A percentile compares a stretch with the other conserved stretches of the same genome.
These are phyloP conservation scores for Volvariella surrecta DNA, from an alignment of 1,284 basidiomycete species.

Conservation along the genomic window DNA sequence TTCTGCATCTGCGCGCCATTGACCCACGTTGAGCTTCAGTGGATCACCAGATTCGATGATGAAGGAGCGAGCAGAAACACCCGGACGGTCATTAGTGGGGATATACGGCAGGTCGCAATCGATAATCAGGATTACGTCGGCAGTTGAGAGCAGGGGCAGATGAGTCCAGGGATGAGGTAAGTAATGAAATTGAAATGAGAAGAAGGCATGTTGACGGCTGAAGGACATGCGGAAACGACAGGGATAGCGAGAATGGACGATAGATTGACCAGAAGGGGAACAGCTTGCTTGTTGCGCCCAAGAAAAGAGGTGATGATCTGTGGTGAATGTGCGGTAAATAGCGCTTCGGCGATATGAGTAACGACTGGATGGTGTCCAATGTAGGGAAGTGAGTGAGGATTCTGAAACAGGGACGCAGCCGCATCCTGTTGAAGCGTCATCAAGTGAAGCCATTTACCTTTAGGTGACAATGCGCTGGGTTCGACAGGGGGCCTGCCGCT, in stretches of 20 bases:
- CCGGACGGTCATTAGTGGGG: conserved; percentile 37
- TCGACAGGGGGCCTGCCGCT: conserved; percentile 43
- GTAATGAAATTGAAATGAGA: conserved; percentile 46
- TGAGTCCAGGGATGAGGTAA: conserved; percentile 32
- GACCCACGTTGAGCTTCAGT: conserved; percentile 43
- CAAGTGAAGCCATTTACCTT: conserved; percentile 27
- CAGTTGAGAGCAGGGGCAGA: conserved; percentile 36
- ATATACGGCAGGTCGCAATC: conserved; percentile 65
- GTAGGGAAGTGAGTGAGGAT: background rate
- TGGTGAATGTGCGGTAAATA: conserved; percentile 42
- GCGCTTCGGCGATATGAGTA: conserved; percentile 34
- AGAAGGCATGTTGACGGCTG: conserved; percentile 44
- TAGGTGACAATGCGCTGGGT: conserved; percentile 36
- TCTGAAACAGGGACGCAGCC: background rate
- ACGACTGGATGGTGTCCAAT: conserved; percentile 26
- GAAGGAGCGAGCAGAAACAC: conserved; percentile 38
- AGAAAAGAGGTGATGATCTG: conserved; percentile 58
- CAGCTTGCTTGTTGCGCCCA: conserved; percentile 46
- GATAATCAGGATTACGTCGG: conserved; percentile 55
- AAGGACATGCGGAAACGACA: conserved; percentile 43
- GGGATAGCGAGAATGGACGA: conserved; percentile 46
- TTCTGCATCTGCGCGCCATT: conserved; percentile 48
- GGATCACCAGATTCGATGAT: conserved; percentile 57
- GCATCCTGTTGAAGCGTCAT: too few relatives aligned
- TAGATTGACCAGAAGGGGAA: conserved; percentile 37